Conservation (phyloP, 2,329 filamentous ascomycete genomes). For the Microcyclospora tardicrescens region DNA sequence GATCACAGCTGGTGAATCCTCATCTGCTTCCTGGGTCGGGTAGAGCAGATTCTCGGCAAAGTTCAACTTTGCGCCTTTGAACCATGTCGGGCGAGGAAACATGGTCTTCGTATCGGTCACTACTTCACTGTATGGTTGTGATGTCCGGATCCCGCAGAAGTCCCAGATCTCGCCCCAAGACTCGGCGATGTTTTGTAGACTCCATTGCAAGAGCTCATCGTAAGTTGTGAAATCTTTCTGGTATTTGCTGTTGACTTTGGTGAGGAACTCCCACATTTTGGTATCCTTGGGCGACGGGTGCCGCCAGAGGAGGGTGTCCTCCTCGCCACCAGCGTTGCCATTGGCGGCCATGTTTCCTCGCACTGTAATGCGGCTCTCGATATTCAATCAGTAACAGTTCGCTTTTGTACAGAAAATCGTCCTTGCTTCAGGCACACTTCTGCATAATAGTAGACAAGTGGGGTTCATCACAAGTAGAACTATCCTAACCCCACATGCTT, state of each 20-base stretch:
- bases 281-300: constrained; percentile 31
- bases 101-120: constrained; percentile 55
- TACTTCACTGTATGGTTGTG: constrained; percentile 51
- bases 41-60: constrained; percentile 93
- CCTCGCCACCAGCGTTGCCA: constrained; percentile 4
- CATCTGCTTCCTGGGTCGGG: constrained; percentile 47
- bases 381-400: no score
- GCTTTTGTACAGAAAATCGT: no score
- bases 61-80: constrained; percentile 65
- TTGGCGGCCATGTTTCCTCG: constrained; percentile 2
- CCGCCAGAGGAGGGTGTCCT: constrained; percentile 17
- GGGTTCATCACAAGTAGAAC: no score
- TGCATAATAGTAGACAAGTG: no score
- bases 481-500: no score
- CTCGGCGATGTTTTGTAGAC: constrained; percentile 55
- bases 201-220: constrained; percentile 72
- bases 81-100: constrained; percentile 82
- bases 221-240: constrained; percentile 52
- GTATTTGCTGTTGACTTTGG: constrained; percentile 56
- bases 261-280: constrained; percentile 35
- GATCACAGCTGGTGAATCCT: constrained; percentile 57
- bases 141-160: constrained; percentile 63
- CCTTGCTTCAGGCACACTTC: no score
- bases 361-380: not conserved
- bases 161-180: constrained; percentile 86